Evolutionary conservation across 2,329 filamentous ascomycete genomes (phyloP).

Genomic region (Aspergillus bombycis): DNA sequence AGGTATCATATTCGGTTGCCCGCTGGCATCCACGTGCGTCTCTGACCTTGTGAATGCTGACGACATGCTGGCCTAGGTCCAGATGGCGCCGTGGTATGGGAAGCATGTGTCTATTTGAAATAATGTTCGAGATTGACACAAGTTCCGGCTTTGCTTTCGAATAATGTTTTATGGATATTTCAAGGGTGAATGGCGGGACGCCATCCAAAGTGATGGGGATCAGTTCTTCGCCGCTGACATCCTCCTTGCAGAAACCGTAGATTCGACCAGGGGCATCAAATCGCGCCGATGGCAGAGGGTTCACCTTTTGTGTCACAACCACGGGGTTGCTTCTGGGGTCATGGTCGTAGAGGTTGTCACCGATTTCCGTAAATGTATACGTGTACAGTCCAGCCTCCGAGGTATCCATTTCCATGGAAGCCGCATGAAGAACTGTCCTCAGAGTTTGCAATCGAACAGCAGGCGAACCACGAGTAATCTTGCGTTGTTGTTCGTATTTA

Average conservation of each 20-base stretch:
- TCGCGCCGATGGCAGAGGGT: conserved; percentile 77
- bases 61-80: conserved; percentile 83
- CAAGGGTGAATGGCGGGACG: conserved; percentile 82
- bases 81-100: conserved; percentile 83
- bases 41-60: conserved; percentile 86
- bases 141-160: conserved; percentile 77
- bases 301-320: conserved; percentile 77
- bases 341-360: conserved; percentile 83
- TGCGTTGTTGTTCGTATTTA: conserved; percentile 78
- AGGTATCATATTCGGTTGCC: conserved; percentile 69
- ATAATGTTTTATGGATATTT: conserved; percentile 92
- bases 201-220: conserved; percentile 87
- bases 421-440: conserved; percentile 74
- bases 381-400: conserved; percentile 78
- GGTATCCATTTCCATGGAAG: conserved; percentile 84
- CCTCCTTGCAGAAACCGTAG: conserved; percentile 92
- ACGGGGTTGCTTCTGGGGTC: conserved; percentile 69
- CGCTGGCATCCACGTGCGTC: conserved; percentile 86
- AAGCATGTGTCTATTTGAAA: conserved; percentile 73
- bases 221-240: conserved; percentile 77
- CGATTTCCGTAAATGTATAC: conserved; percentile 81
- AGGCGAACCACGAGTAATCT: conserved; percentile 66
- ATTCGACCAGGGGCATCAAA: conserved; percentile 88
- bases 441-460: conserved; percentile 71
- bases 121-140: conserved; percentile 79